Evolutionary conservation across 139 green algal species (phyloP).

Genomic region (Micractinium conductrix): DNA sequence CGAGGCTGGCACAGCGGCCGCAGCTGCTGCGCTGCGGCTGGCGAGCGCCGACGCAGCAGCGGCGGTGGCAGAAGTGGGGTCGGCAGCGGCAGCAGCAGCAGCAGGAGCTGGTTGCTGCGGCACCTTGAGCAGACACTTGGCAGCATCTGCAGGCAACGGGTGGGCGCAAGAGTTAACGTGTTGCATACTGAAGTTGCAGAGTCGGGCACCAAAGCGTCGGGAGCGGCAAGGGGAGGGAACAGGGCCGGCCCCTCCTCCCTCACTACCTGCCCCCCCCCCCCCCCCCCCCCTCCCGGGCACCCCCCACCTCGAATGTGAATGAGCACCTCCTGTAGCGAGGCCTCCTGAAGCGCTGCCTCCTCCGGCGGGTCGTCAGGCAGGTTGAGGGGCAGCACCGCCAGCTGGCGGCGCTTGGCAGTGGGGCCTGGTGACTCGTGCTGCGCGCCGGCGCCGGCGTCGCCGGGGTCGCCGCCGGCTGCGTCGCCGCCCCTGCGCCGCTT

Average conservation of each 20-base stretch:
- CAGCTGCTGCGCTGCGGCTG: not conserved
- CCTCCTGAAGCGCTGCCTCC: not conserved
- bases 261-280: no score
- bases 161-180: not conserved
- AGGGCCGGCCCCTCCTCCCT: not conserved
- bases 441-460: not conserved
- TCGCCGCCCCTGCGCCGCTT: not conserved
- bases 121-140: not conserved
- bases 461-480: not conserved
- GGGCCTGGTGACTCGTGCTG: not conserved
- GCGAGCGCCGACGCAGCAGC: not conserved
- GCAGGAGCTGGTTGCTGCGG: no score
- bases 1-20: not conserved
- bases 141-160: not conserved
- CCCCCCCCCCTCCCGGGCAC: not conserved
- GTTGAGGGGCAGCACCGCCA: slow-evolving; percentile 29
- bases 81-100: not conserved
- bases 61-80: not conserved
- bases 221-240: no score
- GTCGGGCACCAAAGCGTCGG: not conserved
- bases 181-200: not conserved
- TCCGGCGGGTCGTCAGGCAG: not conserved
- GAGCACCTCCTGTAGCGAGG: not conserved
- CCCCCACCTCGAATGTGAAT: not conserved
- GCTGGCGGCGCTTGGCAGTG: not conserved